Conservation (phyloP, 495 filamentous ascomycete species). For the Aspergillus taichungensis region DNA sequence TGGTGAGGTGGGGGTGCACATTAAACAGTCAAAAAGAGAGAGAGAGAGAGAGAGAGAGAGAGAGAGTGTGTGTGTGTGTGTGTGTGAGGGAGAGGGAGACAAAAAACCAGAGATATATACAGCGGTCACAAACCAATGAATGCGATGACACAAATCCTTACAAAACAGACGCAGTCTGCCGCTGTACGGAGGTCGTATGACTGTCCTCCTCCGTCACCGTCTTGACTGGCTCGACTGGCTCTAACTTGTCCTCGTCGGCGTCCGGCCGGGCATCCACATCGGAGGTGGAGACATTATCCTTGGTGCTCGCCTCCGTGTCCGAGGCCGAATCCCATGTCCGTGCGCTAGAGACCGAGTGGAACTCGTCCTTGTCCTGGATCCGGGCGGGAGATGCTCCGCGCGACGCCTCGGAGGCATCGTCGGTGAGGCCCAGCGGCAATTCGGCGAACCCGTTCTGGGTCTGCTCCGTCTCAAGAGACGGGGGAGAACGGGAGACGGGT, state of each 20-base stretch:
- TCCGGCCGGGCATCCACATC: neutral
- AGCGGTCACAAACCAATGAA: neutral
- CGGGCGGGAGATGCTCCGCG: slow-evolving; percentile 9
- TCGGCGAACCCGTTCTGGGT: slow-evolving; percentile 10
- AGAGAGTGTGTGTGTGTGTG: too few species aligned
- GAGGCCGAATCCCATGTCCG: slow-evolving; percentile 8
- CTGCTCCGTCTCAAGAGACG: too few species aligned
- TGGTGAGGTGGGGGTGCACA: too few species aligned
- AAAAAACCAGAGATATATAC: neutral
- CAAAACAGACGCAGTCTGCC: neutral
- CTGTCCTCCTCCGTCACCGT: slow-evolving; percentile 1
- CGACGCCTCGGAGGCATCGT: slow-evolving; percentile 16
- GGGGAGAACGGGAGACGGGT: too few species aligned
- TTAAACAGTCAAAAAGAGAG: neutral
- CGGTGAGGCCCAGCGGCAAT: slow-evolving; percentile 14
- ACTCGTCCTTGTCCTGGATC: slow-evolving; percentile 23
- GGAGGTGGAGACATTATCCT: slow-evolving; percentile 1
- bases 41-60: neutral
- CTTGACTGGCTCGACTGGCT: neutral
- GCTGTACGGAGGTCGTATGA: too few species aligned
- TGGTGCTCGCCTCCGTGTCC: slow-evolving; percentile 4
- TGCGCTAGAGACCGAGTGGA: slow-evolving; percentile 38
- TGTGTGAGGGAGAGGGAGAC: too few species aligned
- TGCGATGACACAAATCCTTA: slow-evolving; percentile 1
- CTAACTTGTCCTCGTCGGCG: neutral